Percentiles rank a stretch among this genome's conserved stretches.
Conservation (phyloP, 2,329 filamentous ascomycete species). For the Rugonectria rugulosa region DNA sequence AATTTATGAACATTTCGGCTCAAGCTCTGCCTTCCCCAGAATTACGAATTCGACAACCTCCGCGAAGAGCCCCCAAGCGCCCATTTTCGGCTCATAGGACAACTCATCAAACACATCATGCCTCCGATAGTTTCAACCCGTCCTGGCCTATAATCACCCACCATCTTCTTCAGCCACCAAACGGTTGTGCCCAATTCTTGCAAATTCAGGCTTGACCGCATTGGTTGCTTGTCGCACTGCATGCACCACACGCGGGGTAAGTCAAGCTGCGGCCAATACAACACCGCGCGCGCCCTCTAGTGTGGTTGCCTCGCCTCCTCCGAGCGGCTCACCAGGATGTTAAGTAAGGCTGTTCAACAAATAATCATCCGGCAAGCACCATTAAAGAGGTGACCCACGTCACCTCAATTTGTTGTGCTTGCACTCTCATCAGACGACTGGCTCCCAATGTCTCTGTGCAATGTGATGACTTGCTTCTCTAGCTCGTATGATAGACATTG, state of each 20-base stretch:
- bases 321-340: background rate
- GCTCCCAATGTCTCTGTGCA: constrained; percentile 15
- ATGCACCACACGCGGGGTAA: constrained; percentile 40
- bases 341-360: constrained; percentile 11
- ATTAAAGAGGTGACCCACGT: constrained; percentile 3
- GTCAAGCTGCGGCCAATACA: constrained; percentile 25
- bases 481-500: constrained; percentile 15
- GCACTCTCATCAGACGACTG: constrained; percentile 29
- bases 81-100: constrained; percentile 29
- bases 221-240: constrained; percentile 25
- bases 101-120: constrained; percentile 40
- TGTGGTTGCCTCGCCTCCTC: constrained; percentile 26
- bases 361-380: background rate
- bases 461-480: constrained; percentile 1
- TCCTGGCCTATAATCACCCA: constrained; percentile 24
- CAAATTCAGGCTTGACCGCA: constrained; percentile 34
- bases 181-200: constrained; percentile 27
- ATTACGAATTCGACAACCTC: constrained; percentile 26
- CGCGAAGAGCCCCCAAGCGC: constrained; percentile 36
- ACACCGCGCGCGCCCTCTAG: constrained; percentile 11
- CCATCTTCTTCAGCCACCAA: constrained; percentile 15
- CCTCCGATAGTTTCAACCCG: constrained; percentile 19
- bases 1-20: constrained; percentile 29
- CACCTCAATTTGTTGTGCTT: constrained; percentile 10
- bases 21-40: background rate